A percentile compares a stretch with the other conserved stretches of the same genome.
These are phyloP conservation scores for Aulographum hederae DNA, from an alignment of 2,329 filamentous ascomycete genomes.

Conservation along the genomic window DNA sequence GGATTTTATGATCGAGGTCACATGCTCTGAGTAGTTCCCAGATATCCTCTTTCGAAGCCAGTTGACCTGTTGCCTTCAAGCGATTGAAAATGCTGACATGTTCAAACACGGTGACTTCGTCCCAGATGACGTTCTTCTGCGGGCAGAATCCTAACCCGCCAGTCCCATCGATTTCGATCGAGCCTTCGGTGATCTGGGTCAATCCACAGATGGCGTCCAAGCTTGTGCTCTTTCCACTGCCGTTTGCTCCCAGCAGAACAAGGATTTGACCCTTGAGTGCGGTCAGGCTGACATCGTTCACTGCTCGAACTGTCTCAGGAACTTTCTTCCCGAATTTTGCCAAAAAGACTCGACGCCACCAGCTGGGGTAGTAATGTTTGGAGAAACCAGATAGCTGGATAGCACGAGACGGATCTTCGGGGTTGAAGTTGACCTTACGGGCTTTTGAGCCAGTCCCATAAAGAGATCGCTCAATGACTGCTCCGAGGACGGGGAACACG, in stretches of 20 bases:
- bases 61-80: conserved; percentile 47
- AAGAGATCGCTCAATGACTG: conserved; percentile 51
- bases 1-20: conserved; percentile 58
- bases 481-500: conserved; percentile 57
- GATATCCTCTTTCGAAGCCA: conserved; percentile 40
- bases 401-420: conserved; percentile 23
- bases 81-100: conserved; percentile 71
- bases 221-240: conserved; percentile 78
- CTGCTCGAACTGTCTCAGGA: conserved; percentile 47
- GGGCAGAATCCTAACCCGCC: conserved; percentile 75
- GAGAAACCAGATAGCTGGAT: conserved; percentile 57
- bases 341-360: conserved; percentile 33
- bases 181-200: conserved; percentile 56
- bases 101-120: conserved; percentile 69
- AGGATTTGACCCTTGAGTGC: conserved; percentile 68
- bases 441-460: conserved; percentile 53
- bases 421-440: conserved; percentile 21
- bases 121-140: conserved; percentile 90
- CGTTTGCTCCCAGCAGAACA: conserved; percentile 74
- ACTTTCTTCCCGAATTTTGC: conserved; percentile 31
- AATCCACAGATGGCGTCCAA: conserved; percentile 75
- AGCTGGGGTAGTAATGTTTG: conserved; percentile 57
- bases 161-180: conserved; percentile 58
- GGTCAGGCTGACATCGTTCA: conserved; percentile 52
- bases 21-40: conserved; percentile 46